phyloP scores from a whole-genome alignment of 2,329 filamentous ascomycete genomes.

The Alternaria metachromatica region DNA sequence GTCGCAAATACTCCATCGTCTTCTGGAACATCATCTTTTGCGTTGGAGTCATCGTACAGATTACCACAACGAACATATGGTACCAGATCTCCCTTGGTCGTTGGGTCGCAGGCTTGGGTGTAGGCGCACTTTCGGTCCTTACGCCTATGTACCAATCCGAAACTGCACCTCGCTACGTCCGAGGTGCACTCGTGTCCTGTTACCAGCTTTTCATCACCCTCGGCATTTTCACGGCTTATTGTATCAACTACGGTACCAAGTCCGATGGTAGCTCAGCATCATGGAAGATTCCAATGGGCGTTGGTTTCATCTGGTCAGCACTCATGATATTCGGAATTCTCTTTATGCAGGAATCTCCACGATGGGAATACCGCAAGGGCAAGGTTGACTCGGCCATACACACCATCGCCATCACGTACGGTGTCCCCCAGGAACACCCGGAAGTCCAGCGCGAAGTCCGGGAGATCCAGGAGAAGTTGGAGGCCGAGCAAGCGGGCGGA shows the following conservation, averaged over 20 bases:
- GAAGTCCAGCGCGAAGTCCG: slow-evolving; percentile 60
- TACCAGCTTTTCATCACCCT: slow-evolving; percentile 75
- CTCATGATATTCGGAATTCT: slow-evolving; percentile 62
- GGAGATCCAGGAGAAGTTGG: slow-evolving; percentile 63
- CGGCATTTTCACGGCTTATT: slow-evolving; percentile 64
- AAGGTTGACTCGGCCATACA: slow-evolving; percentile 58
- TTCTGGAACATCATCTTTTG: slow-evolving; percentile 67
- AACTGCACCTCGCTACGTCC: slow-evolving; percentile 68
- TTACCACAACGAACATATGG: slow-evolving; percentile 64
- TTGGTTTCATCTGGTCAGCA: slow-evolving; percentile 63
- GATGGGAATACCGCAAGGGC: slow-evolving; percentile 64
- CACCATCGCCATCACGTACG: slow-evolving; percentile 63
- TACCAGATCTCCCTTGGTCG: slow-evolving; percentile 70
- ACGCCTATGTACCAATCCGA: slow-evolving; percentile 70
- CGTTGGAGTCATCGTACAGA: slow-evolving; percentile 70
- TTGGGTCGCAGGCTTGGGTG: slow-evolving; percentile 69
- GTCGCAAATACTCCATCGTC: slow-evolving; percentile 68
- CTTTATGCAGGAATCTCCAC: slow-evolving; percentile 63
- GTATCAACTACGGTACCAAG: slow-evolving; percentile 67
- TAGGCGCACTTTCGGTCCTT: slow-evolving; percentile 68
- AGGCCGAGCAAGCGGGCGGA: slow-evolving; percentile 57
- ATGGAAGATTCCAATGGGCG: slow-evolving; percentile 70
- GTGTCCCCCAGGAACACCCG: slow-evolving; percentile 62
- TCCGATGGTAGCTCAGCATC: slow-evolving; percentile 55
- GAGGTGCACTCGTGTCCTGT: slow-evolving; percentile 66